Conservation (phyloP, 441 rosid species). For the Eutrema salsugineum region DNA sequence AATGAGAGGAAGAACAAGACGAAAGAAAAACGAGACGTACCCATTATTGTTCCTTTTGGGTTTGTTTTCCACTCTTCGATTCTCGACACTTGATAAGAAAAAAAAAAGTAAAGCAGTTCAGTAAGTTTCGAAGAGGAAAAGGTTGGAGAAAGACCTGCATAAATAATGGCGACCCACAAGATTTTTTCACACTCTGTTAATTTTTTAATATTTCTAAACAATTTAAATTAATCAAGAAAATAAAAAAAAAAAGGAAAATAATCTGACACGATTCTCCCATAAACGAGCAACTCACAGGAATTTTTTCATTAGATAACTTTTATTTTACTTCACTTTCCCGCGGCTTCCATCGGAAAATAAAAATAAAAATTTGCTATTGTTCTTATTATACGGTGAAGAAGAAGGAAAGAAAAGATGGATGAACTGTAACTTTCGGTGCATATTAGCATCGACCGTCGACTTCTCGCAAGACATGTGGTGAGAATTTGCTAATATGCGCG, state of each 20-base stretch:
- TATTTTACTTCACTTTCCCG: constrained; percentile 19
- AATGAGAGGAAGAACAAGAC: neutral
- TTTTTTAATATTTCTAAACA: constrained; percentile 6
- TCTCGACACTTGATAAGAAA: constrained; percentile 22
- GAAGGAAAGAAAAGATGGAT: constrained; percentile 16
- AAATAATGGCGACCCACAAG: constrained; percentile 29
- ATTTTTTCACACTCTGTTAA: constrained; percentile 16
- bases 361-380: neutral
- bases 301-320: neutral
- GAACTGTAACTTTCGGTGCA: constrained; percentile 22
- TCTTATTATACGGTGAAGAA: constrained; percentile 13
- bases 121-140: constrained; percentile 14
- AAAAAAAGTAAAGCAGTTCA: neutral
- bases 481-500: constrained; percentile 17
- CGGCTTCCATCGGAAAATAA: neutral
- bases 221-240: neutral
- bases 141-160: constrained; percentile 29
- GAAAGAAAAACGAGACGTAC: constrained; percentile 28
- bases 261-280: constrained; percentile 75
- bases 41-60: constrained; percentile 33
- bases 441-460: neutral
- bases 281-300: constrained; percentile 47
- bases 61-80: constrained; percentile 7
- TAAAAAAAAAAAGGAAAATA: constrained; percentile 21
- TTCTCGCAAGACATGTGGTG: neutral